Evolutionary conservation across 306 rosid genomes (phyloP).

Genomic region (Fagus crenata): DNA sequence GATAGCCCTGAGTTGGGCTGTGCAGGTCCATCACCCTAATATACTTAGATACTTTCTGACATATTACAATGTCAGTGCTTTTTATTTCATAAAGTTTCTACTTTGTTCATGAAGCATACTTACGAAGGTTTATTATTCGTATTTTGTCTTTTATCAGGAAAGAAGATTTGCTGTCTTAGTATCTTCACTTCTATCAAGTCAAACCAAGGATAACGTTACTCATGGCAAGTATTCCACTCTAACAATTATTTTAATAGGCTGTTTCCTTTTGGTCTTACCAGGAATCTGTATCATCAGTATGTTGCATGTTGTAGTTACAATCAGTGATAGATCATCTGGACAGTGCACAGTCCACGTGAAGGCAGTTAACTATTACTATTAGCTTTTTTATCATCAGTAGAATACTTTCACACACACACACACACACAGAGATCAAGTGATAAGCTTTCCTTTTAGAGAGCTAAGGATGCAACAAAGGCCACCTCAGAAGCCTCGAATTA

Average conservation of each 20-base stretch:
- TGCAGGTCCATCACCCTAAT: not conserved
- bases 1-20: not conserved
- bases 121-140: conserved; percentile 12
- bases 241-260: not conserved
- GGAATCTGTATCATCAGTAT: not conserved
- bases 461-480: not conserved
- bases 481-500: not conserved
- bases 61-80: not conserved
- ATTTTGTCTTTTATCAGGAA: conserved; percentile 49
- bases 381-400: not conserved
- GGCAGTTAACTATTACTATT: not conserved
- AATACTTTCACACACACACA: not conserved
- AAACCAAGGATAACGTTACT: conserved; percentile 85
- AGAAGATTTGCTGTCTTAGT: conserved; percentile 89
- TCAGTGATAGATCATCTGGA: not conserved
- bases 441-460: not conserved
- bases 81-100: conserved; percentile 6
- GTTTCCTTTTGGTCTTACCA: conserved; percentile 13
- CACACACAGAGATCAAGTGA: not conserved
- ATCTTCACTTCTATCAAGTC: conserved; percentile 88
- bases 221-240: conserved; percentile 54
- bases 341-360: not conserved
- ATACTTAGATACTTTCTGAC: conserved; percentile 4
- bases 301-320: not conserved
- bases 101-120: conserved; percentile 16